These are phyloP conservation scores for Elongisporangium undulatum DNA, from an alignment of 352 stramenopile genomes.

Conservation along the genomic window DNA sequence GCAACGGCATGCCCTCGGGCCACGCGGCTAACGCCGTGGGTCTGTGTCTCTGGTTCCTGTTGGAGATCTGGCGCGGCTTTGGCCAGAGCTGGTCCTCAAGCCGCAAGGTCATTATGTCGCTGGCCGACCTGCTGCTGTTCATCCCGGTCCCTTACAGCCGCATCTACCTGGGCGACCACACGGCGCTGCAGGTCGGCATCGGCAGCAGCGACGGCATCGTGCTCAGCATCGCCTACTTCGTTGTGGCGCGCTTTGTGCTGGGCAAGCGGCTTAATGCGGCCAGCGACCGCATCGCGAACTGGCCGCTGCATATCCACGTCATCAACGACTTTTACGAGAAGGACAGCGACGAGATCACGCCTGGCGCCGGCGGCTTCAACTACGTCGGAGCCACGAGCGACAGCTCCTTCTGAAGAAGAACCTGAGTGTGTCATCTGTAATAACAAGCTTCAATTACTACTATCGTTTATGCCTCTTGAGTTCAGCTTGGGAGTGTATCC, in stretches of 20 bases:
- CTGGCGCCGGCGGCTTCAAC: too few relatives aligned
- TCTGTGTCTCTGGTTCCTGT: constrained; percentile 39
- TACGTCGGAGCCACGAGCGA: too few relatives aligned
- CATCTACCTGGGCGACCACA: constrained; percentile 60
- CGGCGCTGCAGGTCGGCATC: constrained; percentile 36
- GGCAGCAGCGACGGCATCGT: constrained; percentile 31
- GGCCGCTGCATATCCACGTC: constrained; percentile 21
- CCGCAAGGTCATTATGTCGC: constrained; percentile 11
- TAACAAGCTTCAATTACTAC: too few relatives aligned
- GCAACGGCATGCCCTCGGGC: constrained; percentile 47
- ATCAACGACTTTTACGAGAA: constrained; percentile 31
- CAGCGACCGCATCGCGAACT: constrained; percentile 20
- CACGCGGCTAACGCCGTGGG: constrained; percentile 51
- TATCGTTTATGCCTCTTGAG: too few relatives aligned
- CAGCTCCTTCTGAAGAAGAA: too few relatives aligned
- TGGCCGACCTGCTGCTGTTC: constrained; percentile 23
- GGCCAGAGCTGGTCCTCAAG: constrained; percentile 15
- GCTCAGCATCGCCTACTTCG: constrained; percentile 38
- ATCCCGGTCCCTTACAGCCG: constrained; percentile 52
- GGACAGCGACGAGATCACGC: too few relatives aligned
- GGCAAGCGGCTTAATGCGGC: constrained; percentile 17
- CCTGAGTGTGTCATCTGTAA: too few relatives aligned
- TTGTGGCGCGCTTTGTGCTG: constrained; percentile 31
- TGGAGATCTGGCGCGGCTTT: constrained; percentile 34
- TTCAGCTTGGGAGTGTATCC: too few relatives aligned